These are phyloP conservation scores for Malus fusca DNA, from an alignment of 306 rosid genomes.

Conservation along the genomic window DNA sequence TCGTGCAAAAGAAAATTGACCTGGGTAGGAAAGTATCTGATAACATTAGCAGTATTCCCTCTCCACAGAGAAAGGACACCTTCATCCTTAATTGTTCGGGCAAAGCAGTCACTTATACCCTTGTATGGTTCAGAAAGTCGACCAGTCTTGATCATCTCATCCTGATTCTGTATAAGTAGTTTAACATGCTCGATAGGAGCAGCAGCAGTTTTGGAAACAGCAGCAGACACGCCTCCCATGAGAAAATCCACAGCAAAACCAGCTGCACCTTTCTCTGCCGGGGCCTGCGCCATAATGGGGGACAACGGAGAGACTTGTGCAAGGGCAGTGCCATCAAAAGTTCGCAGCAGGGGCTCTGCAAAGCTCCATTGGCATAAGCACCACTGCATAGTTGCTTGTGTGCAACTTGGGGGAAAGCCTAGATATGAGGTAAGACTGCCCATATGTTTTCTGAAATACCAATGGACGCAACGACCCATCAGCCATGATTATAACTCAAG, in stretches of 20 bases:
- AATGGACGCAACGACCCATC: constrained; percentile 61
- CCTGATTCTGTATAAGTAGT: constrained; percentile 78
- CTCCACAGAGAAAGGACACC: constrained; percentile 78
- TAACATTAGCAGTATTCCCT: constrained; percentile 89
- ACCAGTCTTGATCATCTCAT: constrained; percentile 75
- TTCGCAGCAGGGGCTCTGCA: constrained; percentile 24
- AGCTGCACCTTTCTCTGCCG: constrained; percentile 55
- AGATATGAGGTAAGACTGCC: constrained; percentile 55
- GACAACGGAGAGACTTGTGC: constrained; percentile 26
- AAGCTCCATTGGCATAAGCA: constrained; percentile 32
- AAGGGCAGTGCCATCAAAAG: constrained; percentile 30
- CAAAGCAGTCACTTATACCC: constrained; percentile 78
- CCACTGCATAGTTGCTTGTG: constrained; percentile 26
- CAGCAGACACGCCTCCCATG: constrained; percentile 96
- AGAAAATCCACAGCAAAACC: constrained; percentile 59
- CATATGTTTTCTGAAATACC: constrained; percentile 61
- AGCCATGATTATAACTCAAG: constrained; percentile 46
- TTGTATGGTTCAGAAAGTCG: constrained; percentile 78
- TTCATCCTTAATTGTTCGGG: constrained; percentile 74
- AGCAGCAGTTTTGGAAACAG: constrained; percentile 86
- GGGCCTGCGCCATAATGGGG: constrained; percentile 46
- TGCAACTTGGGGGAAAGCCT: constrained; percentile 44
- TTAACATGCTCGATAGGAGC: constrained; percentile 89
- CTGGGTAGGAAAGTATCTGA: constrained; percentile 92
- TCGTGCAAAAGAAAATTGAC: constrained; percentile 26